Evolutionary conservation across 2,329 filamentous ascomycete genomes (phyloP), one percentile per base, ranked within the genome.

Genomic region (Arthrinium phaeospermum): DNA sequence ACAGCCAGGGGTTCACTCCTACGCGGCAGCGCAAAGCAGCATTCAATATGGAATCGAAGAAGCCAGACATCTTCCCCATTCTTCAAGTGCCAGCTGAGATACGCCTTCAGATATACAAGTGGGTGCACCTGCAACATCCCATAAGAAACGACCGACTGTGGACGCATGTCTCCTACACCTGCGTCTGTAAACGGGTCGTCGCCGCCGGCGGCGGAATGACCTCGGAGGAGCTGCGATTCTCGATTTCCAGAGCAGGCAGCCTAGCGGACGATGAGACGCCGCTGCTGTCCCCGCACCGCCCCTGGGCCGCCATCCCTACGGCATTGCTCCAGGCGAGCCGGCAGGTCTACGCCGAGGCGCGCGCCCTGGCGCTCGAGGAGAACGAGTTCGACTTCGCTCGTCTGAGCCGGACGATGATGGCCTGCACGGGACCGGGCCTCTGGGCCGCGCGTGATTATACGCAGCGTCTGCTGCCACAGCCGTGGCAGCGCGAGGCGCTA

Each of bases 41-140:
- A 61, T 4, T 30, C 16, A 14, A 22, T 4, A 37, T 61, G 53
- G 5, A 22, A 19, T 1, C 8, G 34, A 22, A 12, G 6, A 12
- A 7, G 5, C 19, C 53, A n/a, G 19, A 6, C 19, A 10, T 64
- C 67, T 76, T 76, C 69, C 74, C 76, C 16, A 76, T 85, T 70
- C 76, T 86, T 67, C 76, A 79, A 44, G 77, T 86, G 6, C 85
- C 86, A 0, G 75, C 82, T 19, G 86, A 88, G 75, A 80, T 88
- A 68, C 82, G 86, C 19, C 81, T 86, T 16, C 80, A 84, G 71
- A 85, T 88, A 46, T 88, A 87, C 76, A 74, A 77, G 70, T 84
- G 83, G 80, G 74, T 86, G 16, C 80, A 84, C 61, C 76, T 80
- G 6, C 79, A 79, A 76, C 81, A 81, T 47, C 84, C 83, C 1